A percentile compares a stretch with the other conserved stretches of the same genome.
These are phyloP conservation scores for Cyberlindnera amylophila DNA, from an alignment of 805 yeast genomes.

Conservation along the genomic window DNA sequence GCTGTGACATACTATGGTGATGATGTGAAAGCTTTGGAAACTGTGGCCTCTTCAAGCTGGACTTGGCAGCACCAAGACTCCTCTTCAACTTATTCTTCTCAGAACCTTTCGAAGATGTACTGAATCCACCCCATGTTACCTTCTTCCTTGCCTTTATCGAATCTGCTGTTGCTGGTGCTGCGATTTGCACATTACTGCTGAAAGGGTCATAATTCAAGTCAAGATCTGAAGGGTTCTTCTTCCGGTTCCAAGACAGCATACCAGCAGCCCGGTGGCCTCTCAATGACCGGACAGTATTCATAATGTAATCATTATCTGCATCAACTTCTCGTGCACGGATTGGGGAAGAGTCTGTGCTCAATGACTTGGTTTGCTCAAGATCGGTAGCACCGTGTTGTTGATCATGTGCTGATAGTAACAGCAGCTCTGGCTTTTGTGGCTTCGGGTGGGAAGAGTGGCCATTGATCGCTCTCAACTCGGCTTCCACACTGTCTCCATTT, in stretches of 20 bases:
- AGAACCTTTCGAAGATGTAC: neutral
- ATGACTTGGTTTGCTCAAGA: neutral
- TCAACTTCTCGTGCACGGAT: constrained; percentile 2
- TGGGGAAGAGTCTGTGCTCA: constrained; percentile 2
- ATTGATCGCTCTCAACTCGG: constrained; percentile 4
- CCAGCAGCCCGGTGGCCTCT: constrained; percentile 3
- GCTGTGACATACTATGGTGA: neutral
- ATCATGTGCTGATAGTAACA: no score
- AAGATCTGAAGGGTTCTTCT: constrained; percentile 1
- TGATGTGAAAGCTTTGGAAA: neutral
- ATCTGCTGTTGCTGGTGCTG: constrained; percentile 8
- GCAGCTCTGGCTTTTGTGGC: neutral
- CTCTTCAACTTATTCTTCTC: neutral
- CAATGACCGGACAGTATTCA: constrained; percentile 6
- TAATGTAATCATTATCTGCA: constrained; percentile 6
- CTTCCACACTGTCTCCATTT: constrained; percentile 3
- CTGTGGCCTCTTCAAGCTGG: constrained; percentile 4
- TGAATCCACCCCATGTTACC: constrained; percentile 8
- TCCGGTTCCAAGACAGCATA: neutral
- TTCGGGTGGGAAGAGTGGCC: neutral
- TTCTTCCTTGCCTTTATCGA: constrained; percentile 4
- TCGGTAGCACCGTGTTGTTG: neutral
- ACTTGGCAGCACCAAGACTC: neutral
- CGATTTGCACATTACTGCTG: neutral
- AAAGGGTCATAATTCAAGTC: constrained; percentile 8